Conservation (phyloP, 805 yeast species). For the Saccharomycopsis schoenii region DNA sequence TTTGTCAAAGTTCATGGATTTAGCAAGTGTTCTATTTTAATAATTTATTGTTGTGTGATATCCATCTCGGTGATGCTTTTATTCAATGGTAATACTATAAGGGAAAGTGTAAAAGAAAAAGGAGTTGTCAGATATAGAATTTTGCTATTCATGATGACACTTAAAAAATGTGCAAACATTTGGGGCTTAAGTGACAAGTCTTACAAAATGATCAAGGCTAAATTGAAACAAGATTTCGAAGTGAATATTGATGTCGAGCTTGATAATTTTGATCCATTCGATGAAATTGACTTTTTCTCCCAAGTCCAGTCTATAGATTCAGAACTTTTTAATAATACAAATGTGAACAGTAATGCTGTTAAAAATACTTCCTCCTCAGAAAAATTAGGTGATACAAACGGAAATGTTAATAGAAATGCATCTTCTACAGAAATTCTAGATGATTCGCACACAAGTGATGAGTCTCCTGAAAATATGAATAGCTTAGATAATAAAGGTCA, state of each 20-base stretch:
- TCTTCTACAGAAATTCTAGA: not conserved
- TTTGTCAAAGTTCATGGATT: conserved; percentile 33
- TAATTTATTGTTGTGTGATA: conserved; percentile 38
- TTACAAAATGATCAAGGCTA: conserved; percentile 30
- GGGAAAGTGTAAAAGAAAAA: not conserved
- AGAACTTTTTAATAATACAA: not conserved
- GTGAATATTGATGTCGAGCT: conserved; percentile 16
- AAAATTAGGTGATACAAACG: not conserved
- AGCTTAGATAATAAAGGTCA: conserved; percentile 12
- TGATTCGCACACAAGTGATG: not conserved
- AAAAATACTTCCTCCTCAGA: not conserved
- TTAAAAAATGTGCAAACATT: conserved; percentile 32
- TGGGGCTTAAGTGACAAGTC: conserved; percentile 41
- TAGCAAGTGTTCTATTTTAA: conserved; percentile 34
- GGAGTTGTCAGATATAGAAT: conserved; percentile 23
- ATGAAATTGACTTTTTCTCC: not conserved
- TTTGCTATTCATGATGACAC: conserved; percentile 31
- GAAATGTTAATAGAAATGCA: not conserved
- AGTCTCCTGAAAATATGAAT: not conserved
- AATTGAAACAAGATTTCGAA: conserved; percentile 22
- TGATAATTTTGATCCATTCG: not conserved
- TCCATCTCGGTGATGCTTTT: conserved; percentile 34
- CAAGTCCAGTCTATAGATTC: not conserved
- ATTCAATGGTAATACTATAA: conserved; percentile 19
- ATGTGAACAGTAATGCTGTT: not conserved